phyloP scores from a whole-genome alignment of 306 rosid genomes.

The Oemleria cerasiformis region DNA sequence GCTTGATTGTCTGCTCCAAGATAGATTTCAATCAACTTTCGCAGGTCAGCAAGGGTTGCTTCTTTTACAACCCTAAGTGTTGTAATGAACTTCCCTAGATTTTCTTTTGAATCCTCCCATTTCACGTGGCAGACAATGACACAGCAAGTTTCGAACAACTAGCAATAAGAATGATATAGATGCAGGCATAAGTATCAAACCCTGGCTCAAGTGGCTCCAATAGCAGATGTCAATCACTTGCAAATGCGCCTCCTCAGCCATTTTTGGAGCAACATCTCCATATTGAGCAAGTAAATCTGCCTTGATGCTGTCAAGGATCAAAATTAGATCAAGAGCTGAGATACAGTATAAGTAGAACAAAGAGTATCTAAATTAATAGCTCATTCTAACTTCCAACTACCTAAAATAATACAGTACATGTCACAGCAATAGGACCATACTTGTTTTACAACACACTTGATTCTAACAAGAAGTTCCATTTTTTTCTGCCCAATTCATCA shows the following conservation, averaged over 20 bases:
- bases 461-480: not conserved
- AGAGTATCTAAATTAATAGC: not conserved
- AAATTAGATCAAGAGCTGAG: slow-evolving; percentile 20
- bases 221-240: slow-evolving; percentile 52
- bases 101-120: slow-evolving; percentile 29
- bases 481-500: not conserved
- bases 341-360: not conserved
- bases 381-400: not conserved
- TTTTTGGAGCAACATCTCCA: slow-evolving; percentile 97
- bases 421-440: not conserved
- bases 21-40: slow-evolving; percentile 22
- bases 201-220: not conserved
- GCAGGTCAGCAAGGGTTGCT: slow-evolving; percentile 20
- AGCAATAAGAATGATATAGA: not conserved
- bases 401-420: slow-evolving; percentile 2
- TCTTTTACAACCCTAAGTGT: slow-evolving; percentile 13
- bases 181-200: not conserved
- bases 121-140: slow-evolving; percentile 18
- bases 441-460: not conserved
- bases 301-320: slow-evolving; percentile 43
- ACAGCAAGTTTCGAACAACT: not conserved
- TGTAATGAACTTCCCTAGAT: slow-evolving; percentile 26
- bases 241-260: slow-evolving; percentile 95
- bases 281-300: slow-evolving; percentile 81
- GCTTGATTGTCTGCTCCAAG: slow-evolving; percentile 24